Evolutionary conservation across 192 early-diverging fungal genomes (phyloP), one percentile per base, ranked within the genome.

Genomic region (Coemansia sp.): DNA sequence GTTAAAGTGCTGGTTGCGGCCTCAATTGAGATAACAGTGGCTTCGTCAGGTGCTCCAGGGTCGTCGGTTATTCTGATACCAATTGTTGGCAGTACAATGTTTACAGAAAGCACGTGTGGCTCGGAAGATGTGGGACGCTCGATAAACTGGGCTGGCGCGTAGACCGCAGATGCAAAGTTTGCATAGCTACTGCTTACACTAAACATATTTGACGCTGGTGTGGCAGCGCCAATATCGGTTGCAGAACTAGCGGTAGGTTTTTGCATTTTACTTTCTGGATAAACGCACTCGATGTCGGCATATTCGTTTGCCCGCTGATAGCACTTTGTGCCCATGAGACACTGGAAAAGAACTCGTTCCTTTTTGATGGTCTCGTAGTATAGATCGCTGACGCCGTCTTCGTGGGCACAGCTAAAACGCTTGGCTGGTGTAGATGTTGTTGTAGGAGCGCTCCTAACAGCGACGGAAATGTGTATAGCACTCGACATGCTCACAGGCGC

Each of bases 1-100:
- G 29, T 48, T 6, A 10, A n/a, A 17, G 39, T 49, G 60, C 60
- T 49, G 15, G 60, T 15, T 14, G 43, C 60, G 8, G 60, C 41
- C 25, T 21, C 75, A 10, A 77, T 65, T 9, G 62, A 51, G 29
- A 78, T 41, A 4, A 72, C 75, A 0, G 75, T 69, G 14, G 63
- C 65, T 2, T 55, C 24, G 38, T 62, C 35, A 14, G 56, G 27
- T 10, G 49, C 38, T 25, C 32, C 43, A 11, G 62, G n/a, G 24
- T 69, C 63, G 22, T 72, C 70, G 3, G 75, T 78, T 17, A 78
- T 59, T 35, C 41, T 65, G 22, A 78, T 50, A 12, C 62, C 75
- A 27, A 78, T 68, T 4, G 75, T 78, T 4, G 75, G 75, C 56
- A 78, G n/a, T 22, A 78, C 60, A 35, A 78, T 24, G 24, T 78